Evolutionary conservation across 768 basidiomycete genomes (phyloP).

Genomic region (Boletus huronensis): DNA sequence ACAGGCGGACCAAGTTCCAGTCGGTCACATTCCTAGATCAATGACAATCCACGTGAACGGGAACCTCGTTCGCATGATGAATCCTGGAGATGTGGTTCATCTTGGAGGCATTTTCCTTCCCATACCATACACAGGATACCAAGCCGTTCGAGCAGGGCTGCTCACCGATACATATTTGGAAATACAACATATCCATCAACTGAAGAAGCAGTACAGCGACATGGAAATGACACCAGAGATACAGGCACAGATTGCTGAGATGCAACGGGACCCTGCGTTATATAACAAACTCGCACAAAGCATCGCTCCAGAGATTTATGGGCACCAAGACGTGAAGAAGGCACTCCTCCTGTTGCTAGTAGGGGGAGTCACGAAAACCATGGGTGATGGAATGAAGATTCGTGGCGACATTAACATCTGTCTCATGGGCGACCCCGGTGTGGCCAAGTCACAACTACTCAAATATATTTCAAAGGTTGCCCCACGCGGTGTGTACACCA

Average conservation of each 20-base stretch:
- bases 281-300: conserved; percentile 88
- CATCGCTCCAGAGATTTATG: conserved; percentile 98
- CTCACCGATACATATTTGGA: conserved; percentile 98
- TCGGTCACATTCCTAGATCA: conserved; percentile 97
- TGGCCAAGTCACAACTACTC: conserved; percentile 93
- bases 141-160: conserved; percentile 93
- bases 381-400: conserved; percentile 98
- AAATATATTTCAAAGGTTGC: conserved; percentile 99
- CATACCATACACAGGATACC: conserved; percentile 95
- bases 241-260: conserved; percentile 58
- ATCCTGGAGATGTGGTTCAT: conserved; percentile 94
- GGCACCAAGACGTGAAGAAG: conserved; percentile 96
- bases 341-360: conserved; percentile 88
- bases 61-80: conserved; percentile 83
- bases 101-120: conserved; percentile 97
- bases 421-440: conserved; percentile 99
- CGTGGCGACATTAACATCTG: conserved; percentile 97
- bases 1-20: conserved; percentile 97
- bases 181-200: conserved; percentile 82
- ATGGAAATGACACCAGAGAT: conserved; percentile 92
- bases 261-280: conserved; percentile 72
- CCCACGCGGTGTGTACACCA: conserved; percentile 96
- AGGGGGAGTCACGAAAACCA: conserved; percentile 92
- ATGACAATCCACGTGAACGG: conserved; percentile 98
- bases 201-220: conserved; percentile 96